Conservation (phyloP, 2,329 filamentous ascomycete species). For the Aspergillus flavus region DNA sequence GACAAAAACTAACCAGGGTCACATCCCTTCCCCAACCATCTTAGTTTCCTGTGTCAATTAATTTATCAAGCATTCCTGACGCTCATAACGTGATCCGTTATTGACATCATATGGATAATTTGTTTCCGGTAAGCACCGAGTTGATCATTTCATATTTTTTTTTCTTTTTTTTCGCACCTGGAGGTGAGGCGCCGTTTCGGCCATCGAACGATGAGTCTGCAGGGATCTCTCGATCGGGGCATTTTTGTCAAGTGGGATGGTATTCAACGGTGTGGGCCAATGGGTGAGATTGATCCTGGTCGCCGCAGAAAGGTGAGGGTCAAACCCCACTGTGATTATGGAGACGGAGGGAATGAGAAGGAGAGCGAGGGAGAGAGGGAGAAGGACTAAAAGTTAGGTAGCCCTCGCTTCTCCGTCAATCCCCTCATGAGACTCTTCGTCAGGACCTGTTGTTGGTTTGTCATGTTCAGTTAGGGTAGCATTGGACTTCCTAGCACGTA, state of each 20-base stretch:
- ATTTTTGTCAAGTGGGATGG: not conserved
- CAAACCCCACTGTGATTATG: not conserved
- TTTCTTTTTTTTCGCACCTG: not conserved
- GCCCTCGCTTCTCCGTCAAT: not conserved
- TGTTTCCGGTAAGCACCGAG: not conserved
- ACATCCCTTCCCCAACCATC: slow-evolving; percentile 1
- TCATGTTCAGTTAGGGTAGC: not conserved
- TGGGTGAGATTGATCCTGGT: not conserved
- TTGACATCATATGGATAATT: not conserved
- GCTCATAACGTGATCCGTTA: not conserved
- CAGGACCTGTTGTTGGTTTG: not conserved
- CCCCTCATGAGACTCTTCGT: not conserved
- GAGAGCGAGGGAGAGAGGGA: not conserved
- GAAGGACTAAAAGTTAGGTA: not conserved
- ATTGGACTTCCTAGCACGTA: not conserved
- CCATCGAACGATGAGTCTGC: slow-evolving; percentile 3
- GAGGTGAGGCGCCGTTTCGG: not conserved
- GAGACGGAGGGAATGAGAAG: not conserved
- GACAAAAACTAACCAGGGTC: not conserved
- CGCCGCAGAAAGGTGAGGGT: not conserved
- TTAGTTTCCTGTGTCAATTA: not conserved
- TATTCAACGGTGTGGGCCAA: slow-evolving; percentile 1
- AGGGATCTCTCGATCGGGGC: slow-evolving; percentile 3
- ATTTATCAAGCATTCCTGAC: not conserved
- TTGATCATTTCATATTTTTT: not conserved